Conservation (phyloP, 306 rosid genomes). For the Geum urbanum region DNA sequence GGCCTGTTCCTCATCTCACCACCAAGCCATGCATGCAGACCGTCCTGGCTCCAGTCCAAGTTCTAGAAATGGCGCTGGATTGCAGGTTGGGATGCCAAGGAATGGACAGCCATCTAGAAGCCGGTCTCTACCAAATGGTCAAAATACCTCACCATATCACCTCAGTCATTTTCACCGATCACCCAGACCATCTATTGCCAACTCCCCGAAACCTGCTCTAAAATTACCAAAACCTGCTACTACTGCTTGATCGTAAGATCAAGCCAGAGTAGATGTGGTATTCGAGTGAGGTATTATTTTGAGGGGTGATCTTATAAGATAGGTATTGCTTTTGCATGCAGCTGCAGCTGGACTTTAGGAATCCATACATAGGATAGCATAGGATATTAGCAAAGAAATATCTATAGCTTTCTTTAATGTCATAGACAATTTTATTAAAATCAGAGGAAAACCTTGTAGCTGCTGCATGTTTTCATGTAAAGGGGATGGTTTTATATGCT, state of each 20-base stretch:
- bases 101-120: conserved; percentile 30
- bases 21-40: conserved; percentile 17
- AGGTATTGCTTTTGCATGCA: not conserved
- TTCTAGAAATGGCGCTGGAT: conserved; percentile 14
- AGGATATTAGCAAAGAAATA: not conserved
- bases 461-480: conserved; percentile 9
- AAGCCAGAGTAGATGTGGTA: not conserved
- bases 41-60: conserved; percentile 22
- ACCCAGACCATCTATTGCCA: conserved; percentile 13
- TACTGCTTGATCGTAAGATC: conserved; percentile 5
- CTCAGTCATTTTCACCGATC: conserved; percentile 25
- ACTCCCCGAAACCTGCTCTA: conserved; percentile 20
- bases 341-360: conserved; percentile 6
- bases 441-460: not conserved
- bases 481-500: conserved; percentile 2
- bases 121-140: conserved; percentile 30
- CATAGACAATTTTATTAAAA: not conserved
- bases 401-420: not conserved
- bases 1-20: conserved; percentile 28
- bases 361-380: conserved; percentile 7
- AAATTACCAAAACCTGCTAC: conserved; percentile 2
- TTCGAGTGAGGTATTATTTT: not conserved
- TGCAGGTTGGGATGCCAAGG: conserved; percentile 19
- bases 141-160: conserved; percentile 28
- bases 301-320: conserved; percentile 1